These are phyloP conservation scores for Grosmannia penicillata DNA, from an alignment of 2,329 filamentous ascomycete species.

Conservation along the genomic window DNA sequence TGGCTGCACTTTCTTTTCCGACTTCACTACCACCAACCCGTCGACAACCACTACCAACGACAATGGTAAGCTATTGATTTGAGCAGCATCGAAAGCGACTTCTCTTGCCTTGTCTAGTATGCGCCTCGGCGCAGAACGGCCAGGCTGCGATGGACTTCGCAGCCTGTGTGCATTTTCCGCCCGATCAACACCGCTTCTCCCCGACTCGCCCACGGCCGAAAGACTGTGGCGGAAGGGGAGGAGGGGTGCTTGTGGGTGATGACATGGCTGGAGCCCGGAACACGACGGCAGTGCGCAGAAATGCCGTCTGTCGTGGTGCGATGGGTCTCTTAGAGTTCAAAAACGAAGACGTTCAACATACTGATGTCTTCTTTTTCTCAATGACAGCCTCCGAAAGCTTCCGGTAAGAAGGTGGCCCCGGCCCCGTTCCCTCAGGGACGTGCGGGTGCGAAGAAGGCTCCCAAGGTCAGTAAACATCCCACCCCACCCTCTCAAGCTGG, in stretches of 20 bases:
- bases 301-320: slow-evolving; percentile 26
- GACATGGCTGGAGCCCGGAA: slow-evolving; percentile 48
- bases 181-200: slow-evolving; percentile 9
- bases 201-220: slow-evolving; percentile 24
- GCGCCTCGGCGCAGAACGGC: slow-evolving; percentile 10
- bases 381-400: slow-evolving; percentile 95
- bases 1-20: slow-evolving; percentile 13
- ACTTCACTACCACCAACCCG: slow-evolving; percentile 23
- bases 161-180: slow-evolving; percentile 8
- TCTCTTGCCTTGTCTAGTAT: slow-evolving; percentile 20
- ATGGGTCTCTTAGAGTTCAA: slow-evolving; percentile 71
- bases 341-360: slow-evolving; percentile 59
- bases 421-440: slow-evolving; percentile 93
- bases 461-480: slow-evolving; percentile 91
- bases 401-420: slow-evolving; percentile 93
- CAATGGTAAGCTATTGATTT: slow-evolving; percentile 43
- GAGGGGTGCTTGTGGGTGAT: slow-evolving; percentile 17
- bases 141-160: slow-evolving; percentile 7
- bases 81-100: slow-evolving; percentile 40
- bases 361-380: slow-evolving; percentile 99
- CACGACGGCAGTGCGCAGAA: slow-evolving; percentile 27
- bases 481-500: too few relatives aligned
- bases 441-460: slow-evolving; percentile 82
- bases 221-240: slow-evolving; percentile 13
- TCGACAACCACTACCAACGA: slow-evolving; percentile 30